phyloP scores from a whole-genome alignment of 352 stramenopile genomes.

The Phytopythium aichiense region DNA sequence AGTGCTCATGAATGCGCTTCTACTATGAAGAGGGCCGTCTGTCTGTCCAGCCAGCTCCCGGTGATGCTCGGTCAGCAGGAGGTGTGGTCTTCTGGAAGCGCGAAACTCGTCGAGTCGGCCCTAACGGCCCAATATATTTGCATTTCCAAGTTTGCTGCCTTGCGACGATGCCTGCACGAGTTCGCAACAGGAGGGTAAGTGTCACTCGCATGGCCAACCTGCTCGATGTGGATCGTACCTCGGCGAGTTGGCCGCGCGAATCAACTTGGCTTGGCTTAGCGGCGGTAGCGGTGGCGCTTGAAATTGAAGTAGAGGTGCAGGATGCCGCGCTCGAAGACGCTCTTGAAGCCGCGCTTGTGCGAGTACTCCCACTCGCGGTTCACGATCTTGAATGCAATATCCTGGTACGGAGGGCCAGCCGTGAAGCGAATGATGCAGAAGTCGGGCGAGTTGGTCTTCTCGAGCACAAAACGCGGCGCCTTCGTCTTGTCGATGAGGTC shows the following conservation, averaged over 20 bases:
- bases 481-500: slow-evolving; percentile 97
- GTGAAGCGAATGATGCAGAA: slow-evolving; percentile 99
- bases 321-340: slow-evolving; percentile 97
- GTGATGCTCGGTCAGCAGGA: neutral
- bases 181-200: neutral
- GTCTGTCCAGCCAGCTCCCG: neutral
- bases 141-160: neutral
- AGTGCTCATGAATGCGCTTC: neutral
- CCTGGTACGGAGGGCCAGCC: slow-evolving; percentile 97
- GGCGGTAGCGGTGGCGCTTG: slow-evolving; percentile 96
- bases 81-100: neutral
- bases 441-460: slow-evolving; percentile 89
- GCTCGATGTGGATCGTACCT: neutral
- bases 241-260: neutral
- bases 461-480: slow-evolving; percentile 94
- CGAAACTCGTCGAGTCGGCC: neutral
- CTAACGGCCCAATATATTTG: slow-evolving; percentile 8
- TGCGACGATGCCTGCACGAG: neutral
- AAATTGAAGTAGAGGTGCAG: slow-evolving; percentile 99
- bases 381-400: slow-evolving; percentile 99
- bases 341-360: slow-evolving; percentile 96
- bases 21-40: neutral
- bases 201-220: neutral
- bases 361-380: slow-evolving; percentile 99
- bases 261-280: slow-evolving; percentile 41